A percentile compares a stretch with the other conserved stretches of the same genome.
phyloP scores from a whole-genome alignment of 202 grass and related monocot species.

The Hordeum pubiflorum region DNA sequence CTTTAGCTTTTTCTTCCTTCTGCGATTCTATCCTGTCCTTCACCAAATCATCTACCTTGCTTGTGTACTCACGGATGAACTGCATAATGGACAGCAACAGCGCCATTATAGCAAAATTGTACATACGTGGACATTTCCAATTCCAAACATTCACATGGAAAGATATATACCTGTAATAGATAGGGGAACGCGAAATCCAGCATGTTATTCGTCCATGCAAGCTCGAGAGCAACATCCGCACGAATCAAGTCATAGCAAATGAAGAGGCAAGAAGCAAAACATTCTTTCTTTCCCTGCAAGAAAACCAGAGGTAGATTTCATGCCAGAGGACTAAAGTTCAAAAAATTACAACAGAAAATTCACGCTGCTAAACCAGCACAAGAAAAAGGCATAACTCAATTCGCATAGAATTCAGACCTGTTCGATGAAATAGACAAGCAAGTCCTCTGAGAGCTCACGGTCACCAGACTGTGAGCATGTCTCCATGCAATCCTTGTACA shows the following conservation, averaged over 20 bases:
- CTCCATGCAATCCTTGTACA: constrained; percentile 98
- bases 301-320: constrained; percentile 9
- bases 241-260: constrained; percentile 91
- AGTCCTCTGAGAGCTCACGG: constrained; percentile 80
- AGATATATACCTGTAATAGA: constrained; percentile 61
- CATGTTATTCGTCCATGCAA: constrained; percentile 96
- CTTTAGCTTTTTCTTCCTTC: constrained; percentile 63
- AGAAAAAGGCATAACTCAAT: neutral
- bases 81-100: neutral
- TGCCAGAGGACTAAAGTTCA: neutral
- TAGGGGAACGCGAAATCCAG: constrained; percentile 90
- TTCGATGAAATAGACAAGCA: constrained; percentile 85
- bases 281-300: constrained; percentile 89
- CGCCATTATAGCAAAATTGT: neutral
- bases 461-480: constrained; percentile 91
- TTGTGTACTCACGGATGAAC: constrained; percentile 87
- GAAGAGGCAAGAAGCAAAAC: constrained; percentile 90
- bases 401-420: constrained; percentile 37
- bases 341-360: constrained; percentile 1
- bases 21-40: constrained; percentile 83
- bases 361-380: constrained; percentile 3
- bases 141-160: neutral
- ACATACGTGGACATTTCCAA: neutral
- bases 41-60: constrained; percentile 79
- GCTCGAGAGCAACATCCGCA: constrained; percentile 80